These are phyloP conservation scores for Phlebopus sp. DNA, from an alignment of 1,284 basidiomycete species.

Conservation along the genomic window DNA sequence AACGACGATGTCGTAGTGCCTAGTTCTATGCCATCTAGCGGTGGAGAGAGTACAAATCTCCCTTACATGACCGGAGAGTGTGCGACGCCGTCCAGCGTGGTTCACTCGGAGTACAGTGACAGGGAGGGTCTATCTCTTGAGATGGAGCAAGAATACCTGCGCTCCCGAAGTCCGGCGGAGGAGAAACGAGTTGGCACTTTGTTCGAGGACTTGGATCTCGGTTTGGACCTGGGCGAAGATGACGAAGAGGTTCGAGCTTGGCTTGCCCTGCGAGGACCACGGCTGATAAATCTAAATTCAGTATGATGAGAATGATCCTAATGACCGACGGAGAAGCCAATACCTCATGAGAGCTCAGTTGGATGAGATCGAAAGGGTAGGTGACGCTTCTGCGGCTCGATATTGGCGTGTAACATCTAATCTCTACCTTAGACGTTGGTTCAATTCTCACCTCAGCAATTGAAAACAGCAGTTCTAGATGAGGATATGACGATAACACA, in stretches of 20 bases:
- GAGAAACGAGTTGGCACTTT: slow-evolving; percentile 64
- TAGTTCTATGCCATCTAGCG: slow-evolving; percentile 7
- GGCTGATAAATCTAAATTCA: slow-evolving; percentile 27
- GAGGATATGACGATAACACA: slow-evolving; percentile 32
- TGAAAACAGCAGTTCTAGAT: slow-evolving; percentile 48
- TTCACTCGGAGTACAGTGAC: slow-evolving; percentile 11
- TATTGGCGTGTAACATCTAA: slow-evolving; percentile 5
- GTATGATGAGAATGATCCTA: slow-evolving; percentile 66
- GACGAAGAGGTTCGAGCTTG: slow-evolving; percentile 23
- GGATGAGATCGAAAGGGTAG: slow-evolving; percentile 71
- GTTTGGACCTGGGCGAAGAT: slow-evolving; percentile 50
- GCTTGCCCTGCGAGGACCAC: background rate
- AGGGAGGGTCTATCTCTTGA: slow-evolving; percentile 30
- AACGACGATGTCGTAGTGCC: slow-evolving; percentile 17
- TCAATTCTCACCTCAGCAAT: slow-evolving; percentile 63
- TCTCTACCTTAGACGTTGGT: slow-evolving; percentile 49
- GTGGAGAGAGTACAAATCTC: slow-evolving; percentile 17
- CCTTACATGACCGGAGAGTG: slow-evolving; percentile 27
- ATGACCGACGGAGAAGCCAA: slow-evolving; percentile 70
- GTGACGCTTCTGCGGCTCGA: slow-evolving; percentile 17
- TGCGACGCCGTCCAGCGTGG: slow-evolving; percentile 5
- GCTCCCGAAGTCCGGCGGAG: slow-evolving; percentile 47
- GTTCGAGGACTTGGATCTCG: slow-evolving; percentile 69
- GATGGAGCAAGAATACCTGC: slow-evolving; percentile 33
- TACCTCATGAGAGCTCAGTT: slow-evolving; percentile 65